These are phyloP conservation scores for Pinus taeda DNA, from an alignment of 75 land plant species.

Conservation along the genomic window DNA sequence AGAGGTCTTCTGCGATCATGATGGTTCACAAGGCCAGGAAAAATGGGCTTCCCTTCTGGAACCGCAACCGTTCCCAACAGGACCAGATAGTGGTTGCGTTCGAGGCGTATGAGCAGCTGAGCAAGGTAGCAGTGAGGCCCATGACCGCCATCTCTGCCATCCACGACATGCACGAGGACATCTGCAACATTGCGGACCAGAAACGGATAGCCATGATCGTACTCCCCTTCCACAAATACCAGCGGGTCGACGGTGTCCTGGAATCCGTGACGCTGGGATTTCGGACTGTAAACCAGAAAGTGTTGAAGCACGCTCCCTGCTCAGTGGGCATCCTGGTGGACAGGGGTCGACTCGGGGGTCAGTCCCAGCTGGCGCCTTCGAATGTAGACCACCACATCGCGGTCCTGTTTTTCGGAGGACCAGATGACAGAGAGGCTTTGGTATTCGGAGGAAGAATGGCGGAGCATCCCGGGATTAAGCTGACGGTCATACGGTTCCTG, in stretches of 20 bases:
- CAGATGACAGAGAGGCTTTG: conserved; percentile 74
- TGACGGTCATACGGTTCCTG: conserved; percentile 50
- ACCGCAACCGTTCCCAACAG: conserved; percentile 19
- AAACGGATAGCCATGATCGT: conserved; percentile 63
- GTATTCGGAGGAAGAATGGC: conserved; percentile 69
- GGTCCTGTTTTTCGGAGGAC: conserved; percentile 71
- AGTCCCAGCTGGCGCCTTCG: conserved; percentile 32
- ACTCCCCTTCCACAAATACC: conserved; percentile 77
- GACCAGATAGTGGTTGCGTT: conserved; percentile 71
- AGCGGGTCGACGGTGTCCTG: conserved; percentile 47
- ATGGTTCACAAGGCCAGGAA: conserved; percentile 64
- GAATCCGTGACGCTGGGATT: conserved; percentile 45
- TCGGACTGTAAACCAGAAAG: conserved; percentile 36
- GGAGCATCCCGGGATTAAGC: conserved; percentile 68
- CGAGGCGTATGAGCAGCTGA: conserved; percentile 61
- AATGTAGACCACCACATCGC: conserved; percentile 32
- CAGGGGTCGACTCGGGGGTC: conserved; percentile 46
- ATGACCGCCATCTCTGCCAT: conserved; percentile 71
- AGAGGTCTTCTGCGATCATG: conserved; percentile 75
- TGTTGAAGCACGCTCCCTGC: conserved; percentile 62
- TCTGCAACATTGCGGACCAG: conserved; percentile 59
- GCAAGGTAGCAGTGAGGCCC: conserved; percentile 62
- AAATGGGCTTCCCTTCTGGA: conserved; percentile 73
- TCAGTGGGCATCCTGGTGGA: conserved; percentile 70
- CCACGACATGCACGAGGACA: conserved; percentile 80